These are phyloP conservation scores for Candida broadrunensis DNA, from an alignment of 805 yeast species.

Conservation along the genomic window DNA sequence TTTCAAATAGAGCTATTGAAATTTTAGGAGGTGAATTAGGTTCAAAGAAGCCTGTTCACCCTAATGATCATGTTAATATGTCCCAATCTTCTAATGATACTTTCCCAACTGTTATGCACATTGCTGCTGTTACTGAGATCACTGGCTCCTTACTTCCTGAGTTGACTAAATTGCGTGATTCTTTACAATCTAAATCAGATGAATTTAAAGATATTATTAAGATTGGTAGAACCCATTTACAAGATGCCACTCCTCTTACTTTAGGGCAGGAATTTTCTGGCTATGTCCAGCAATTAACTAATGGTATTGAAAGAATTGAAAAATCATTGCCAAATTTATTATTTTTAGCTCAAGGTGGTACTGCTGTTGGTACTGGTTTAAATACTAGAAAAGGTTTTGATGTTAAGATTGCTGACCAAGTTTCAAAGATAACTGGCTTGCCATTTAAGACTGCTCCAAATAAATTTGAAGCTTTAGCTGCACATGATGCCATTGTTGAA, in stretches of 20 bases:
- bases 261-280: slow-evolving; percentile 98
- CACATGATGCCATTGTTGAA: slow-evolving; percentile 97
- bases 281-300: slow-evolving; percentile 87
- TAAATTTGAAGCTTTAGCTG: slow-evolving; percentile 98
- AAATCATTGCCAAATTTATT: slow-evolving; percentile 70
- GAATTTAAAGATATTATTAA: slow-evolving; percentile 90
- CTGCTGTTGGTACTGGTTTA: slow-evolving; percentile 98
- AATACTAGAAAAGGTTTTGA: slow-evolving; percentile 93
- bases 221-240: slow-evolving; percentile 98
- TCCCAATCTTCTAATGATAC: slow-evolving; percentile 99
- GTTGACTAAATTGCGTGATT: slow-evolving; percentile 68
- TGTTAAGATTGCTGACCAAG: slow-evolving; percentile 80
- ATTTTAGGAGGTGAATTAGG: slow-evolving; percentile 89
- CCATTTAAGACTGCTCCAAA: slow-evolving; percentile 94
- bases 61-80: slow-evolving; percentile 98
- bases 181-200: slow-evolving; percentile 72
- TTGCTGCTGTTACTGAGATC: slow-evolving; percentile 94
- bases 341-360: slow-evolving; percentile 97
- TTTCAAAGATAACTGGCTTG: slow-evolving; percentile 81
- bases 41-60: slow-evolving; percentile 92
- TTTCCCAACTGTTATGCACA: slow-evolving; percentile 99
- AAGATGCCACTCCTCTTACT: slow-evolving; percentile 98
- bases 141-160: slow-evolving; percentile 74
- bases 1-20: slow-evolving; percentile 97
- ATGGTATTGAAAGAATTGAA: slow-evolving; percentile 88